Evolutionary conservation across 2,329 filamentous ascomycete species (phyloP).

Genomic region (Pseudogymnoascus sp.): DNA sequence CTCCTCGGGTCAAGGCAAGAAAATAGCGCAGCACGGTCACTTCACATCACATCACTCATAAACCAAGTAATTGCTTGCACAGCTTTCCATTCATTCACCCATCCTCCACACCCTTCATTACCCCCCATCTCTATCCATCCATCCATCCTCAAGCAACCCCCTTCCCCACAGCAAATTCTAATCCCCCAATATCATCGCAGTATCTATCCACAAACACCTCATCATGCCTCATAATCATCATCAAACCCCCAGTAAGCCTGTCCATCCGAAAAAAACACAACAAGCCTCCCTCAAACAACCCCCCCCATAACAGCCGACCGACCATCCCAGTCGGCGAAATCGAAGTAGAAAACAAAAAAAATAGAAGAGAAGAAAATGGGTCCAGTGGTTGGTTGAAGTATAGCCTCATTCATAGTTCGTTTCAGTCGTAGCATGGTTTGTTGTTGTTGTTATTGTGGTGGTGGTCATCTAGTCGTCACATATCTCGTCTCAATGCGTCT

Average conservation of each 20-base stretch:
- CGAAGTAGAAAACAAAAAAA: neutral
- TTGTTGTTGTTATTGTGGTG: neutral
- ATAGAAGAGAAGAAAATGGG: neutral
- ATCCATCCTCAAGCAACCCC: neutral
- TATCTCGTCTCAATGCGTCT: neutral
- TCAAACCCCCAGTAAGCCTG: neutral
- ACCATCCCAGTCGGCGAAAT: neutral
- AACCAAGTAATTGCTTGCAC: neutral
- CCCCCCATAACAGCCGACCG: neutral
- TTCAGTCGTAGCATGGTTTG: neutral
- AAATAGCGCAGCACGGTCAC: neutral
- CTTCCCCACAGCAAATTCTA: neutral
- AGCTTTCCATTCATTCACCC: neutral
- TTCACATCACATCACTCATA: neutral
- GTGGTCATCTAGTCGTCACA: neutral
- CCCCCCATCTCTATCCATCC: neutral
- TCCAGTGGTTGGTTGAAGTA: neutral
- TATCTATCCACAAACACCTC: neutral
- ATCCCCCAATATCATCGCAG: neutral
- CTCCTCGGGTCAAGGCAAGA: neutral
- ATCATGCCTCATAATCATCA: constrained; percentile 2
- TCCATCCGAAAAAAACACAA: neutral
- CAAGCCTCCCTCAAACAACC: neutral
- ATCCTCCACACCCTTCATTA: neutral
- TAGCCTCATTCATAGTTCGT: neutral